Evolutionary conservation across 2,329 filamentous ascomycete genomes (phyloP), one percentile per base, ranked within the genome.

Genomic region (Paecilomyces sp.): DNA sequence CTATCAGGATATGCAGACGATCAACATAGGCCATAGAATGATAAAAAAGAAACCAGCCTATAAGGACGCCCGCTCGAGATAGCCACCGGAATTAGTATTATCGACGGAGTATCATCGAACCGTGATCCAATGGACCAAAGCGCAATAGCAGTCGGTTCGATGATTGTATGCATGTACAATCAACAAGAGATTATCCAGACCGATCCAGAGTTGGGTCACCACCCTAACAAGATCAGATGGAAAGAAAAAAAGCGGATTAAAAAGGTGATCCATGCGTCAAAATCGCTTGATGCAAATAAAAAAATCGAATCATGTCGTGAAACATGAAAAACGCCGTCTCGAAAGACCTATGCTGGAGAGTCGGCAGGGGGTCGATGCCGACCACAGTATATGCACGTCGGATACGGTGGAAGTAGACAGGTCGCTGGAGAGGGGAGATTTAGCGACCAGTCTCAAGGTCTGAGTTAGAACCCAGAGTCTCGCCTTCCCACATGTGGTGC

Each of bases 401-500:
- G 56, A 60, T 50, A 59, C 67, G 24, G 34, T 31, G 56, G 41
- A 53, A 18, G 57, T 28, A 62, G 63, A 56, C 53, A 63, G 61
- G 67, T 57, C 53, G 31, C 15, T n/a, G 41, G n/a, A n/a, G 56
- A 25, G 34, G 55, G 25, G 52, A 28, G 25, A 60, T 50, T 66
- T 70, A 74, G 54, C 75, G 72, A 60, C 72, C 75, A 13, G 74
- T 66, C 66, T 77, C 75, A 34, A 77, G 63, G 57, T 77, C 75
- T 54, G 73, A 68, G 34, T 71, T 70, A 22, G 71, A 73, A 47
- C 71, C 70, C 33, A 76, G 62, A 13, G 71, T 70, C 61, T 77
- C 75, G 47, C 73, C 72, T 60, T 77, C 75, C 75, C 75, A 77
- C 2, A 74, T 67, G 57, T 82, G 80, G 61, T 79, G 79, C 63